Conservation (phyloP, 1,139 yeast species). For the Pichia sp. region DNA sequence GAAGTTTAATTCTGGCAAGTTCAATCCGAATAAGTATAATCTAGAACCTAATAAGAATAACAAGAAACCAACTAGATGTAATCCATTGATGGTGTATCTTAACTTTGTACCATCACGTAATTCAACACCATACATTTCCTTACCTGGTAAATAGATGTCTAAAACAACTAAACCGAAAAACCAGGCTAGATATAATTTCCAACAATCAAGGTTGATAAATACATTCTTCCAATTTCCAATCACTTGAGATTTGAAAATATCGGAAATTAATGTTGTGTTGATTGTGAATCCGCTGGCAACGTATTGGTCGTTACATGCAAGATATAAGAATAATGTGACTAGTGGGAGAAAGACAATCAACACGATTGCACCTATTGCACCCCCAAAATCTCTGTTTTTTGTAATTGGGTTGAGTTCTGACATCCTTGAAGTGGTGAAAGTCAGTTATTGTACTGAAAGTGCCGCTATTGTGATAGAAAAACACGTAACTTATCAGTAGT, state of each 20-base stretch:
- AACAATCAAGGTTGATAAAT: conserved; percentile 35
- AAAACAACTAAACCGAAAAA: conserved; percentile 59
- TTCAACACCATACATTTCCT: conserved; percentile 57
- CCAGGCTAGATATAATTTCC: conserved; percentile 77
- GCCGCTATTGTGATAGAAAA: background rate
- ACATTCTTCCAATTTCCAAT: conserved; percentile 18
- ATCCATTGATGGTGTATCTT: conserved; percentile 80
- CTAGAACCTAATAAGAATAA: conserved; percentile 50
- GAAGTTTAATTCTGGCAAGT: conserved; percentile 77
- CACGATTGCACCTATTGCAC: conserved; percentile 68
- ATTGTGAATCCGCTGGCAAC: conserved; percentile 47
- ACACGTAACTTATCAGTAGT: too few relatives aligned
- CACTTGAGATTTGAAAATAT: conserved; percentile 16
- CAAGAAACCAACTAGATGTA: conserved; percentile 50
- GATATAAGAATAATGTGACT: conserved; percentile 56
- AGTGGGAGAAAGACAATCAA: conserved; percentile 69
- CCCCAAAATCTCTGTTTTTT: conserved; percentile 69
- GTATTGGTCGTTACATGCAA: conserved; percentile 57
- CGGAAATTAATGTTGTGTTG: conserved; percentile 37
- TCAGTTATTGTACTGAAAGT: too few relatives aligned
- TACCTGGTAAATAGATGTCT: conserved; percentile 77
- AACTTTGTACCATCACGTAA: conserved; percentile 76
- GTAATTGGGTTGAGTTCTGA: conserved; percentile 69
- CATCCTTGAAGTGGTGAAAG: background rate
- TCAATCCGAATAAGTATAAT: conserved; percentile 46